These are phyloP conservation scores for Silene conica DNA, from an alignment of 148 eudicot species.

Conservation along the genomic window DNA sequence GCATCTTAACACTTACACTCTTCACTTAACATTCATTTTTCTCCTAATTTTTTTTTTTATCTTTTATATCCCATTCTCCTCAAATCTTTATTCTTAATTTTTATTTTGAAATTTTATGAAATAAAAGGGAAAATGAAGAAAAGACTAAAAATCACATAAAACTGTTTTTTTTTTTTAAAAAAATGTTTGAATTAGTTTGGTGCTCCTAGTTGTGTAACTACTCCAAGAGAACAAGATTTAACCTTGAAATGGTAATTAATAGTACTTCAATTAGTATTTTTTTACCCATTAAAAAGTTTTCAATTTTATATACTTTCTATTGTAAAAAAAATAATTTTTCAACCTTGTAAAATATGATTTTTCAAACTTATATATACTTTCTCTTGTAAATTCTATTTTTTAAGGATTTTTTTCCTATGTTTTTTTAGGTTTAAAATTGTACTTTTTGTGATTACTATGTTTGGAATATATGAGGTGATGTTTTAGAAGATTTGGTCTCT, in stretches of 20 bases:
- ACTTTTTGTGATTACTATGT: background rate
- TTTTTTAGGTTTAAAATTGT: background rate
- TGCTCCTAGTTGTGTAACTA: background rate
- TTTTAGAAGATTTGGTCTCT: slow-evolving; percentile 17
- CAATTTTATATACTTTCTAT: background rate
- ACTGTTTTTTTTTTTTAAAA: background rate
- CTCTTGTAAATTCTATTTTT: background rate
- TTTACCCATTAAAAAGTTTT: background rate
- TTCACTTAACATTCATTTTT: slow-evolving; percentile 17
- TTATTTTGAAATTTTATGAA: background rate
- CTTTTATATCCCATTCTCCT: background rate
- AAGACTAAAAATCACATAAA: background rate
- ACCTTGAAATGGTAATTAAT: no score
- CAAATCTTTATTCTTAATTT: background rate
- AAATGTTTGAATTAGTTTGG: slow-evolving; percentile 9
- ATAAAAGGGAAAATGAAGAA: slow-evolving; percentile 1
- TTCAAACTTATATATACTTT: no score
- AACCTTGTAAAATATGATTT: background rate
- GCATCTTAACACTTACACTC: slow-evolving; percentile 21
- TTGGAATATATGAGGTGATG: background rate
- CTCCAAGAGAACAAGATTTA: no score
- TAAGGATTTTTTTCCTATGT: background rate
- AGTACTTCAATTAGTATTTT: no score
- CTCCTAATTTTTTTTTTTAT: slow-evolving; percentile 2
- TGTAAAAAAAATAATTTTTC: background rate